These are phyloP conservation scores for Eucalyptus camaldulensis DNA, from an alignment of 345 rosid genomes.

Conservation along the genomic window DNA sequence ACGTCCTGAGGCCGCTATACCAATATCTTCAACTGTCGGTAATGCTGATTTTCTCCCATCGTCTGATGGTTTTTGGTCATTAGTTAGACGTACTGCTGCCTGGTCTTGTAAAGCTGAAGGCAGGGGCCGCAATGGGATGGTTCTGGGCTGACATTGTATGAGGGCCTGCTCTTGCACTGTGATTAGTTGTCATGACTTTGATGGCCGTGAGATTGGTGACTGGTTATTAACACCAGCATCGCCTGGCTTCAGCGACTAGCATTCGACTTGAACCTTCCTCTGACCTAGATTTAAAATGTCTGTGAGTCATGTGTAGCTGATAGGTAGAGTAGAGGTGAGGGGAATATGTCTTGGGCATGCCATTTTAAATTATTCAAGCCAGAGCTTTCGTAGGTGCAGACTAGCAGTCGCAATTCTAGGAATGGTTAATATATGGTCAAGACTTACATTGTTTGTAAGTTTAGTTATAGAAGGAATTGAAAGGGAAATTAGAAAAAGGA, in stretches of 20 bases:
- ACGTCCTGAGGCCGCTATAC: slow-evolving; percentile 33
- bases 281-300: background rate
- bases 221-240: background rate
- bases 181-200: background rate
- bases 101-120: background rate
- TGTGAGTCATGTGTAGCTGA: background rate
- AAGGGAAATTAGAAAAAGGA: background rate
- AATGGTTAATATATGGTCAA: background rate
- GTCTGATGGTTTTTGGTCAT: background rate
- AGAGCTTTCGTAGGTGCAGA: background rate
- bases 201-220: background rate
- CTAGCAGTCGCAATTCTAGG: background rate
- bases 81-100: background rate
- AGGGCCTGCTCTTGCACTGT: background rate
- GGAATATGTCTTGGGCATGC: background rate
- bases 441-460: background rate
- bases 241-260: background rate
- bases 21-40: slow-evolving; percentile 66
- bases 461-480: background rate
- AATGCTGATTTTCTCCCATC: slow-evolving; percentile 1
- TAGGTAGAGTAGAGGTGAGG: background rate
- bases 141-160: background rate
- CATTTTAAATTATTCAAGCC: background rate
- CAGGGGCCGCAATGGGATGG: background rate
- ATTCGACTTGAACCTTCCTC: background rate